Evolutionary conservation across 305 asterid genomes (phyloP).

Genomic region (Withania somnifera): DNA sequence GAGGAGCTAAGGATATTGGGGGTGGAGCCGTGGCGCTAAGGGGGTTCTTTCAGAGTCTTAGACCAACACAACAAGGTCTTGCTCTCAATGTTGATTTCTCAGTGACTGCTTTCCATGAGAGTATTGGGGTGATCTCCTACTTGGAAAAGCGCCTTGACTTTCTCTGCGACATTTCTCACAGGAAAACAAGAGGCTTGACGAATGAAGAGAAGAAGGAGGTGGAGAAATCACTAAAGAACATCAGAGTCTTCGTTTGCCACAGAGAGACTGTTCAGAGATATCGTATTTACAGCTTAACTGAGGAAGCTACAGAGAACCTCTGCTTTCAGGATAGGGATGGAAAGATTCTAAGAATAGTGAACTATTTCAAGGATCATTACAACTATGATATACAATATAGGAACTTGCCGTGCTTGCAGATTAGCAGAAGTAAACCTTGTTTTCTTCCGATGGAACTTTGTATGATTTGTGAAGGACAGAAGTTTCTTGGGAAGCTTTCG

Average conservation of each 20-base stretch:
- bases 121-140: conserved; percentile 76
- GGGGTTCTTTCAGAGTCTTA: conserved; percentile 89
- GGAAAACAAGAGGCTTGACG: conserved; percentile 30
- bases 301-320: conserved; percentile 47
- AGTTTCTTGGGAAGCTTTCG: conserved; percentile 80
- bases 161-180: conserved; percentile 35
- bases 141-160: conserved; percentile 59
- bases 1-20: conserved; percentile 68
- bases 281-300: conserved; percentile 59
- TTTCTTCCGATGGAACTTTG: conserved; percentile 94
- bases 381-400: conserved; percentile 57
- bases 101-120: conserved; percentile 87
- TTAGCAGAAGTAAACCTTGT: conserved; percentile 81
- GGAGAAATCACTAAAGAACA: conserved; percentile 59
- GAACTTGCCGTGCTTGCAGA: conserved; percentile 79
- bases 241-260: conserved; percentile 82
- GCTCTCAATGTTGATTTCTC: conserved; percentile 84
- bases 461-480: conserved; percentile 96
- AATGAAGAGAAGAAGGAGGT: conserved; percentile 60
- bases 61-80: conserved; percentile 93
- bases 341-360: conserved; percentile 32
- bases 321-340: conserved; percentile 83
- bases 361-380: conserved; percentile 74
- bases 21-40: conserved; percentile 75
- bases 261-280: conserved; percentile 79